Evolutionary conservation across 495 filamentous ascomycete species (phyloP).

Genomic region (Halenospora varia): DNA sequence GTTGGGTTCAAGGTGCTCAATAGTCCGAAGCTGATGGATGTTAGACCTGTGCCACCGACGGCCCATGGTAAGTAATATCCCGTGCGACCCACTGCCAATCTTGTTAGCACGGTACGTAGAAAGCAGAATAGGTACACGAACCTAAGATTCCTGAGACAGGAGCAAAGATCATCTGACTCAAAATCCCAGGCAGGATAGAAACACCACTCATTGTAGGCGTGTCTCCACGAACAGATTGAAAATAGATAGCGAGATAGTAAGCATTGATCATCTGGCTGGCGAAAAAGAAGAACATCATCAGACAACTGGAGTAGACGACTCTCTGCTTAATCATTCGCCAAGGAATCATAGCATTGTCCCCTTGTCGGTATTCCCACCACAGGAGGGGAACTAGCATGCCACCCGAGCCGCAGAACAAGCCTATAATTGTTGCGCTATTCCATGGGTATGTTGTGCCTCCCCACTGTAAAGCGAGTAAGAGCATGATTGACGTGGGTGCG

Average conservation of each 20-base stretch:
- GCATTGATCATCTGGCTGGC: constrained; percentile 16
- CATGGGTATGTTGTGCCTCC: constrained; percentile 40
- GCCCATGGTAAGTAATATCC: constrained; percentile 57
- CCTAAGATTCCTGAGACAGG: constrained; percentile 53
- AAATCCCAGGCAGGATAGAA: neutral
- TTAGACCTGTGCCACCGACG: constrained; percentile 12
- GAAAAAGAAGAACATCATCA: constrained; percentile 13
- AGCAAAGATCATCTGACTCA: neutral
- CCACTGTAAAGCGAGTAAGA: constrained; percentile 44
- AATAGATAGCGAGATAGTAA: constrained; percentile 30
- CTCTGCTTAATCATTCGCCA: constrained; percentile 20
- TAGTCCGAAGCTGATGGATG: constrained; percentile 29
- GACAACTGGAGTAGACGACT: constrained; percentile 32
- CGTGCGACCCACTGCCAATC: constrained; percentile 35
- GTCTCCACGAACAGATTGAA: neutral
- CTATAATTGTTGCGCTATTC: constrained; percentile 32
- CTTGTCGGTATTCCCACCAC: constrained; percentile 38
- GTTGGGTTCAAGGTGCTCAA: constrained; percentile 24
- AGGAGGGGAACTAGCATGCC: constrained; percentile 36
- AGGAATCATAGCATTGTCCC: constrained; percentile 50
- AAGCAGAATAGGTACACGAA: constrained; percentile 34
- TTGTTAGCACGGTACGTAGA: constrained; percentile 54
- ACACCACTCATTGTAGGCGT: neutral
- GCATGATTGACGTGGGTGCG: constrained; percentile 31
- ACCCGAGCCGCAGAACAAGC: constrained; percentile 44